These are phyloP conservation scores for Apiospora saccharicola DNA, from an alignment of 2,329 filamentous ascomycete genomes.

Conservation along the genomic window DNA sequence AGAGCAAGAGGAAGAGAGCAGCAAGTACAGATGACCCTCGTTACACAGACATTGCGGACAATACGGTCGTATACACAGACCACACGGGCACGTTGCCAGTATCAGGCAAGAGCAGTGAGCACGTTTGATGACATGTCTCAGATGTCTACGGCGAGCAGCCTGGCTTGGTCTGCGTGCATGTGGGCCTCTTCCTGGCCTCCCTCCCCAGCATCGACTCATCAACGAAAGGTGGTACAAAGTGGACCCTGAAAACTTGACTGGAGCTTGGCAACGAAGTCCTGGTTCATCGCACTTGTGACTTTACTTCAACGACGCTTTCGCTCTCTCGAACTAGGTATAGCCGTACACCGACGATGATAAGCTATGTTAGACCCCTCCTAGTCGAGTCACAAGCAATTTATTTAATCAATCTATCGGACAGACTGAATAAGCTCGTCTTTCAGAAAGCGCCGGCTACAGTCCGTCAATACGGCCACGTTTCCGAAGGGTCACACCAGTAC, in stretches of 20 bases:
- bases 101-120: background rate
- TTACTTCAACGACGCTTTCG: background rate
- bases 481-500: too few relatives aligned
- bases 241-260: background rate
- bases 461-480: background rate
- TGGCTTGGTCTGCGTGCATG: background rate
- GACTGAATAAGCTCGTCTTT: background rate
- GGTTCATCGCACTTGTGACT: background rate
- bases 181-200: background rate
- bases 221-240: conserved; percentile 7
- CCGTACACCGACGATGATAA: background rate
- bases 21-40: background rate
- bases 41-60: background rate
- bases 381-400: background rate
- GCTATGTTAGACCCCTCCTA: too few relatives aligned
- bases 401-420: background rate
- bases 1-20: background rate
- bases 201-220: background rate
- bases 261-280: background rate
- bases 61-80: conserved; percentile 12
- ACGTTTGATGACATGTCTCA: conserved; percentile 22
- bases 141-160: background rate
- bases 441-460: background rate
- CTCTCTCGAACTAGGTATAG: background rate
- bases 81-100: conserved; percentile 6